Conservation (phyloP, 2,329 filamentous ascomycete species). For the Colletotrichum limetticola region DNA sequence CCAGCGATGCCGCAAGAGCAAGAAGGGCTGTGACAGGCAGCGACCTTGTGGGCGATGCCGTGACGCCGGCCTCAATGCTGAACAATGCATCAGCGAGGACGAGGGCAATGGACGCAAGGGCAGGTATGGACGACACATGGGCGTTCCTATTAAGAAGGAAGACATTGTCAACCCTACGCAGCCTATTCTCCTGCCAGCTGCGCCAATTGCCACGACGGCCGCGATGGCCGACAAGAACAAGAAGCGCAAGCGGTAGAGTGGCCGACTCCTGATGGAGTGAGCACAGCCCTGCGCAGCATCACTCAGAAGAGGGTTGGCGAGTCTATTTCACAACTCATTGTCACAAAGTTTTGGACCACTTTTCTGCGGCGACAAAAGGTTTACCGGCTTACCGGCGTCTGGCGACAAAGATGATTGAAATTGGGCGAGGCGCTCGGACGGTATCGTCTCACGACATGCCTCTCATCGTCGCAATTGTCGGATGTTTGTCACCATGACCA, state of each 20-base stretch:
- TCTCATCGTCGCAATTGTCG: neutral
- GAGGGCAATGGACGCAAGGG: slow-evolving; percentile 98
- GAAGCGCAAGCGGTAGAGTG: slow-evolving; percentile 68
- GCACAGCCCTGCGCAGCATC: neutral
- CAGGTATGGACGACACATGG: slow-evolving; percentile 82
- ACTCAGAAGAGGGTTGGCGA: neutral
- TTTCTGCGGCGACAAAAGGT: slow-evolving; percentile 15
- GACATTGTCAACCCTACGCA: slow-evolving; percentile 55
- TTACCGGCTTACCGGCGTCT: slow-evolving; percentile 12
- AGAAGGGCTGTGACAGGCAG: slow-evolving; percentile 98
- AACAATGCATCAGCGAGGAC: slow-evolving; percentile 96
- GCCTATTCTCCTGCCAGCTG: slow-evolving; percentile 53
- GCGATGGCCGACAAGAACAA: slow-evolving; percentile 64
- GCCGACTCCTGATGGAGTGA: neutral
- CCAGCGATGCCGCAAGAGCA: slow-evolving; percentile 98
- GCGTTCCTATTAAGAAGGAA: slow-evolving; percentile 70
- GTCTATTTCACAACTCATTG: neutral
- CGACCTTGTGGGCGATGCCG: slow-evolving; percentile 94
- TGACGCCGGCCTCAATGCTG: slow-evolving; percentile 91
- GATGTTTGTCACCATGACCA: slow-evolving; percentile 21
- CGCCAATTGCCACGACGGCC: slow-evolving; percentile 52
- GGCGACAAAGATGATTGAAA: neutral
- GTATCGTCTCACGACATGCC: neutral
- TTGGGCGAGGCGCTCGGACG: neutral
- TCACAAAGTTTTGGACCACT: slow-evolving; percentile 2